phyloP scores from a whole-genome alignment of 2,329 filamentous ascomycete species.

The Diplocarpon rosae region DNA sequence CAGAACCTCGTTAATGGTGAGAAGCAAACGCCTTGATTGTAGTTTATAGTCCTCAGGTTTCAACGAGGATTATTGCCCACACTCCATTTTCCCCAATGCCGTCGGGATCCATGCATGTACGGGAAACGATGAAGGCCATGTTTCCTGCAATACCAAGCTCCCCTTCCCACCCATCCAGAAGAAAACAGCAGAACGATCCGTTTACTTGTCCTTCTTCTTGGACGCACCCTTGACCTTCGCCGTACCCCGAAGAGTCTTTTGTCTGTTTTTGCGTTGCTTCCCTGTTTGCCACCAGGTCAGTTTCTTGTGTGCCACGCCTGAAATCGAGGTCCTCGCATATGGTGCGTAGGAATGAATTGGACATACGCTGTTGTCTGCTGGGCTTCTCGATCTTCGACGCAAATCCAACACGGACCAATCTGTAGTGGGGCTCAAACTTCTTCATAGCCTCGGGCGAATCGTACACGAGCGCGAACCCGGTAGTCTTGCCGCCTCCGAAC shows the following conservation, averaged over 20 bases:
- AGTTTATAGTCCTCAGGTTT: conserved; percentile 19
- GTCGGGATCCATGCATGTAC: conserved; percentile 18
- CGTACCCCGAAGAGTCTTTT: conserved; percentile 96
- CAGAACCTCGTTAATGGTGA: not conserved
- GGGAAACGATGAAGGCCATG: conserved; percentile 19
- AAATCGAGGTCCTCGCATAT: conserved; percentile 4
- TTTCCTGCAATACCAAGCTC: conserved; percentile 15
- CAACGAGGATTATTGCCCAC: conserved; percentile 20
- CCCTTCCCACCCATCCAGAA: conserved; percentile 6
- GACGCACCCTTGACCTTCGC: conserved; percentile 95
- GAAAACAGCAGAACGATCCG: conserved; percentile 23
- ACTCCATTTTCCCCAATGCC: conserved; percentile 12
- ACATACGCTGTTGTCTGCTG: conserved; percentile 98
- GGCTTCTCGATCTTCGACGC: conserved; percentile 95
- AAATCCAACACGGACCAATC: conserved; percentile 85
- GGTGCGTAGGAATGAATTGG: conserved; percentile 5
- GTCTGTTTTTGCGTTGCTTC: conserved; percentile 99
- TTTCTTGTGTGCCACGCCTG: not conserved
- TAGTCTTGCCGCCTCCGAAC: conserved; percentile 99
- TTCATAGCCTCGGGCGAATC: conserved; percentile 97
- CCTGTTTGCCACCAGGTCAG: conserved; percentile 41
- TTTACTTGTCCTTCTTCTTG: conserved; percentile 90
- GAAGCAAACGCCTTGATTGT: conserved; percentile 23
- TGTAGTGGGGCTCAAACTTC: conserved; percentile 99
- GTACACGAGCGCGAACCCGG: conserved; percentile 97